Base-by-base conservation (phyloP, 1,139 yeast species). In the Saccharomyces hybrid region DNA sequence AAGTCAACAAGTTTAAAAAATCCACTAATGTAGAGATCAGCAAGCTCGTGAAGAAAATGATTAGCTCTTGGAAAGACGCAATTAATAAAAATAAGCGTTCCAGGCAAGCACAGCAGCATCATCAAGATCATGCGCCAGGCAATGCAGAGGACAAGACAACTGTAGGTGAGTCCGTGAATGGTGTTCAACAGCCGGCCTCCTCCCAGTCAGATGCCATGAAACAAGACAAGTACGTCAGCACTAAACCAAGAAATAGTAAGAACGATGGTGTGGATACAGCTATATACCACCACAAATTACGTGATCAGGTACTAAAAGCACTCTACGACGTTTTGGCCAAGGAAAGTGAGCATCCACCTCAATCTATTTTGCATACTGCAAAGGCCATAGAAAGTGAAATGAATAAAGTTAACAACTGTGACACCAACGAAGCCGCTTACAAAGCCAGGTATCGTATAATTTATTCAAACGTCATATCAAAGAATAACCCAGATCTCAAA, bases 321-420 rank as follows among this genome's bases (percentile, higher is more conserved):
- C 75, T 89, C 29, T 93, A 93, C 70, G 88, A 95, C 46, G 96
- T 97, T 0, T 76, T 93, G 63, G 97, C 95, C 27, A 80, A 86
- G 53, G 97, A 87, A 53, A 80, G 96, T 66, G 62, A 74, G 73
- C 67, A 73, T 68, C 67, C 80, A n/a, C 81, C 88, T 5, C 69
- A 72, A 9, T 79, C 77, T 19, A 81, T 93, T 41, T 73, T 93
- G 52, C 71, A 76, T 3, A 75, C 83, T 13, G 87, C 95, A 8
- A 81, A 82, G 58, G 82, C 82, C 5, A 86, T 93, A 54, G 99
- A 93, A 71, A 69, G 70, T 27, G 88, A 82, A 53, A 91, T 88
- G 48, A 59, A 65, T 52, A 60, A 62, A 52, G 55, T 62, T 11
- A 60, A 65, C 50, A 57, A 63, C 51, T 58, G 63, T 47, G 63